Conservation (phyloP, 2,329 filamentous ascomycete genomes). For the Alternaria triticina region DNA sequence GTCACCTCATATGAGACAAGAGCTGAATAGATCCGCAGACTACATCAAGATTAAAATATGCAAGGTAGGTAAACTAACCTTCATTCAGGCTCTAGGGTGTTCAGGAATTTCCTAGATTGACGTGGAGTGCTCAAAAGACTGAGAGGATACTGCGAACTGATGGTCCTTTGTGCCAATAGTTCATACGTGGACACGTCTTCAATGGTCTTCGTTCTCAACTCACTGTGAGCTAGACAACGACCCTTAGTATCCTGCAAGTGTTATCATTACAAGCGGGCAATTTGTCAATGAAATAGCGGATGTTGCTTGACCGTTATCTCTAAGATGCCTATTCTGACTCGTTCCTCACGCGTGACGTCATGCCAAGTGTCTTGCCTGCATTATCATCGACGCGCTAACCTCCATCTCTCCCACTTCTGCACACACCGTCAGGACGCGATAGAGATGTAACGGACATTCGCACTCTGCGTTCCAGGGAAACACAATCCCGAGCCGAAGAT, state of each 20-base stretch:
- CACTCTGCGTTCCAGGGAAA: not conserved
- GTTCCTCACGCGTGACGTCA: conserved; percentile 8
- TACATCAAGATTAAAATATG: not conserved
- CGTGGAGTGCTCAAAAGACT: not conserved
- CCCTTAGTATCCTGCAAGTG: not conserved
- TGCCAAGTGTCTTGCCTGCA: conserved; percentile 10
- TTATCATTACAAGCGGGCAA: not conserved
- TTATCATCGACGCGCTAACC: conserved; percentile 3
- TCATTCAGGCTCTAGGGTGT: not conserved
- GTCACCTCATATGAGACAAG: not conserved
- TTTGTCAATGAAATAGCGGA: not conserved
- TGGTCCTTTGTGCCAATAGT: not conserved
- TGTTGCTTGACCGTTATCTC: conserved; percentile 9
- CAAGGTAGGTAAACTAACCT: not conserved
- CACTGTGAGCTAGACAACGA: not conserved
- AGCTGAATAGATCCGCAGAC: not conserved
- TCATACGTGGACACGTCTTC: not conserved
- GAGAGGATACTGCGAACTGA: not conserved
- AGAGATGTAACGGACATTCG: not conserved
- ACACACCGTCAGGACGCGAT: not conserved
- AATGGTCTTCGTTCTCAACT: conserved; percentile 9
- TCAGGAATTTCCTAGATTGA: not conserved
- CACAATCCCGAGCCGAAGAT: not conserved
- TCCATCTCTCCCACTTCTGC: conserved; percentile 5
- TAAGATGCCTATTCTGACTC: not conserved